Evolutionary conservation across 257 asterid species (phyloP), one percentile per base, ranked within the genome.

Genomic region (Cruciata laevipes): DNA sequence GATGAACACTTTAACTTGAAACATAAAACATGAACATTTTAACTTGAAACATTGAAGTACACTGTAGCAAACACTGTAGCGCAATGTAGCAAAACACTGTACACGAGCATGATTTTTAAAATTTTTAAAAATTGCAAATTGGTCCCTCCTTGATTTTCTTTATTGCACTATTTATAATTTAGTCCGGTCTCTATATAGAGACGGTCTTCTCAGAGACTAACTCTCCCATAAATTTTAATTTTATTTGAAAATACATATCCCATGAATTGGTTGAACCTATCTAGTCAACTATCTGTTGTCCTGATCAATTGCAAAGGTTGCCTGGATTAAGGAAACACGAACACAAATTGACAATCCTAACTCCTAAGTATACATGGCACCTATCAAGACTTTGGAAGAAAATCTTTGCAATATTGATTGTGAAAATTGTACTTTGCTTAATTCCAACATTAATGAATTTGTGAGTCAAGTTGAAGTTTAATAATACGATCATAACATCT

Each of bases 361-460:
- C 0, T 6, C 32, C 55, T 21, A 23, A 38, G 3, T 6, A 23
- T 64, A 17, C 33, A 63, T 62, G 35, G 11, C 40, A 23, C 68
- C 37, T 38, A 40, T 23, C 11, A 10, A 33, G 16, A 6, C 27
- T 13, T 20, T 9, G 42, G 30, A 57, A 32, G 51, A 58, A 69
- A 69, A 33, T 16, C 40, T 27, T 27, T 42, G 27, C 17, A 57
- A 25, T 59, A 10, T 69, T 65, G 60, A 17, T 44, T 32, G 17
- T 69, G 20, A n/a, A 12, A 44, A 61, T 60, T 47, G 33, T 47
- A 21, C 42, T 44, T 25, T 27, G 69, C 23, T 65, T 51, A 27
- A 12, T 27, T 27, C 53, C 35, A 52, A 67, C 21, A n/a, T 31
- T 20, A 52, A 67, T n/a, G n/a, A n/a, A n/a, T n/a, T 10, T 18